Evolutionary conservation across 495 filamentous ascomycete species (phyloP).

Genomic region (Aspergillus steynii): DNA sequence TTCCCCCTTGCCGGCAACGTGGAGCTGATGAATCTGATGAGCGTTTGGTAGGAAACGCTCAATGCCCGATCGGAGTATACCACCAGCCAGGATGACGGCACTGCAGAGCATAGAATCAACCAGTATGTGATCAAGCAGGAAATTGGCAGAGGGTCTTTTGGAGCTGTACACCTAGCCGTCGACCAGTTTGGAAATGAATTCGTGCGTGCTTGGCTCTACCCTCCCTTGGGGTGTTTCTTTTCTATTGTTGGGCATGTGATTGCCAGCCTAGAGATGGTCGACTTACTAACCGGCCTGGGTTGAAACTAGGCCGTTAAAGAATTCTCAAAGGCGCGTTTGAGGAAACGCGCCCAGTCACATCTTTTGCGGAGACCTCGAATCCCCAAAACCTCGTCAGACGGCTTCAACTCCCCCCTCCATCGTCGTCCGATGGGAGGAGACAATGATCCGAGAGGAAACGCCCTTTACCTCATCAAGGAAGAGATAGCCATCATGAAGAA

Average conservation of each 20-base stretch:
- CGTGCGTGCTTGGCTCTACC: slow-evolving; percentile 55
- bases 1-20: neutral
- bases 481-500: slow-evolving; percentile 99
- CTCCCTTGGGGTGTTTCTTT: neutral
- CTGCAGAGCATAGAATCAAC: slow-evolving; percentile 79
- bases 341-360: slow-evolving; percentile 92
- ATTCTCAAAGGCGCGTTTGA: slow-evolving; percentile 89
- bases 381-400: slow-evolving; percentile 52
- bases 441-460: slow-evolving; percentile 66
- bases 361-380: slow-evolving; percentile 71
- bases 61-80: slow-evolving; percentile 86
- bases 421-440: slow-evolving; percentile 46
- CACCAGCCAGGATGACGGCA: slow-evolving; percentile 80
- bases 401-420: slow-evolving; percentile 65
- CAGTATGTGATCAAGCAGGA: slow-evolving; percentile 95
- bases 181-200: slow-evolving; percentile 94
- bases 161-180: slow-evolving; percentile 86
- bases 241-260: neutral
- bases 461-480: slow-evolving; percentile 86
- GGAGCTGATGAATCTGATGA: slow-evolving; percentile 28
- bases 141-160: slow-evolving; percentile 93
- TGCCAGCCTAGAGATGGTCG: neutral
- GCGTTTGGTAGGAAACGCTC: slow-evolving; percentile 71
- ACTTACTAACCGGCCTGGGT: neutral
- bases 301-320: slow-evolving; percentile 82